Conservation (phyloP, 2,329 filamentous ascomycete species). For the Didymella keratinophila region DNA sequence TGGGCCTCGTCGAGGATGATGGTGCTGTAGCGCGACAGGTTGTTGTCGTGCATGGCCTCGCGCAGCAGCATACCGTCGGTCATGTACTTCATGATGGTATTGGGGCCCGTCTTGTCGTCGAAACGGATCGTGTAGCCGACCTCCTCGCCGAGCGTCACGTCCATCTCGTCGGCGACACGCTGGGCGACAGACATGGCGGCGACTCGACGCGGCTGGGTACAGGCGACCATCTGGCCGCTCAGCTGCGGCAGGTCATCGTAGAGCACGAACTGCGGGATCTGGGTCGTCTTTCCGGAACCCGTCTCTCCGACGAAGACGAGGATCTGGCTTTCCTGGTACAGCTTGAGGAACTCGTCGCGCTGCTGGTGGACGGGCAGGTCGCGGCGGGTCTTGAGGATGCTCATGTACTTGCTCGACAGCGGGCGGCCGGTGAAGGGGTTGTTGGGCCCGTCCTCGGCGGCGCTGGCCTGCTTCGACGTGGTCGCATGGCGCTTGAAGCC, state of each 20-base stretch:
- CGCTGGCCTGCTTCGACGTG: slow-evolving; percentile 75
- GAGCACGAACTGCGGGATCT: slow-evolving; percentile 97
- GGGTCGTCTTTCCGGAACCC: slow-evolving; percentile 98
- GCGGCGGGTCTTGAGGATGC: slow-evolving; percentile 83
- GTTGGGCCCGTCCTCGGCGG: slow-evolving; percentile 78
- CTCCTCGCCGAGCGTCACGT: slow-evolving; percentile 86
- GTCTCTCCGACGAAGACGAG: slow-evolving; percentile 99
- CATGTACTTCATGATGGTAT: slow-evolving; percentile 99
- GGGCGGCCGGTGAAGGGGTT: slow-evolving; percentile 86
- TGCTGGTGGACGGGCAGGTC: slow-evolving; percentile 92
- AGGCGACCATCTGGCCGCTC: slow-evolving; percentile 88
- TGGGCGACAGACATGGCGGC: slow-evolving; percentile 98
- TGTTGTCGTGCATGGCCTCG: slow-evolving; percentile 91
- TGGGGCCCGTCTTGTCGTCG: slow-evolving; percentile 87
- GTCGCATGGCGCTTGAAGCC: slow-evolving; percentile 80
- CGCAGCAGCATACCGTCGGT: slow-evolving; percentile 97
- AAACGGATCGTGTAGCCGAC: slow-evolving; percentile 98
- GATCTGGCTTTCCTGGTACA: slow-evolving; percentile 94
- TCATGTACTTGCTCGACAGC: slow-evolving; percentile 86
- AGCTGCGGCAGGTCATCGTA: slow-evolving; percentile 94
- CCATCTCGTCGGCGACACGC: slow-evolving; percentile 94
- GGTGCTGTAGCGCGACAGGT: slow-evolving; percentile 87
- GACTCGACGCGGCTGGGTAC: slow-evolving; percentile 96
- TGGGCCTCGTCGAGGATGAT: slow-evolving; percentile 99
- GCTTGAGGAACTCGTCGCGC: slow-evolving; percentile 88